Percentiles rank a stretch among this genome's conserved stretches.
Evolutionary conservation across 1,284 basidiomycete genomes (phyloP).

Genomic region (Leccinum subrobustum): DNA sequence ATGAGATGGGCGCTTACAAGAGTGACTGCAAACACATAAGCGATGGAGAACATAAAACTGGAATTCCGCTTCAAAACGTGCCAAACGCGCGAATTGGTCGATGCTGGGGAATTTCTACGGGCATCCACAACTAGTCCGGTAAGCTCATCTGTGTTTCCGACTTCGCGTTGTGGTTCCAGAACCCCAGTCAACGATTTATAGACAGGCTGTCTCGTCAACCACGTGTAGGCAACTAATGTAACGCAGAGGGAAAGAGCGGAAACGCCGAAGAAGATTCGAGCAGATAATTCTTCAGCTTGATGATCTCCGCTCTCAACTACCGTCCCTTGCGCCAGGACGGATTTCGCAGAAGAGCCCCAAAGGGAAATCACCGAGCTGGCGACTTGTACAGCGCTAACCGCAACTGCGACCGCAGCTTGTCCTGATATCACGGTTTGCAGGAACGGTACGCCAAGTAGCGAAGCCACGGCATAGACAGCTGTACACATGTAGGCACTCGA

Average conservation of each 20-base stretch:
- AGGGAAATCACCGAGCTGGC: slow-evolving; percentile 58
- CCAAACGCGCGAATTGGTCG: slow-evolving; percentile 44
- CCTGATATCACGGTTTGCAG: slow-evolving; percentile 74
- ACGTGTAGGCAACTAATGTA: slow-evolving; percentile 50
- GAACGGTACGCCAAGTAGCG: slow-evolving; percentile 65
- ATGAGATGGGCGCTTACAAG: slow-evolving; percentile 51
- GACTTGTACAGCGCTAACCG: slow-evolving; percentile 71
- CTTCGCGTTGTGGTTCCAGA: slow-evolving; percentile 36
- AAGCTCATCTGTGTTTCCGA: slow-evolving; percentile 30
- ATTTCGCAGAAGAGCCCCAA: slow-evolving; percentile 37
- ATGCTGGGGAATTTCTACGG: slow-evolving; percentile 20
- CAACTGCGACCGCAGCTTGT: slow-evolving; percentile 75
- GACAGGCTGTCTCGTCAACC: slow-evolving; percentile 55
- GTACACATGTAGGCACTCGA: slow-evolving; percentile 69
- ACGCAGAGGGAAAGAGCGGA: slow-evolving; percentile 64
- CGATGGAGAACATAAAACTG: slow-evolving; percentile 69
- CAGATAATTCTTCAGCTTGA: slow-evolving; percentile 58
- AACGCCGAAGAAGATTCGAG: slow-evolving; percentile 69
- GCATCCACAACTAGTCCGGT: slow-evolving; percentile 36
- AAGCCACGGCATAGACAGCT: slow-evolving; percentile 66
- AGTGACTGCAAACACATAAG: slow-evolving; percentile 77
- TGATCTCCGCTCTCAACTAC: slow-evolving; percentile 31
- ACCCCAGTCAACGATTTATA: slow-evolving; percentile 53
- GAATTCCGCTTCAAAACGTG: slow-evolving; percentile 67
- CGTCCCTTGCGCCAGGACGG: slow-evolving; percentile 2